phyloP scores from a whole-genome alignment of 2,329 filamentous ascomycete species.

The Ophiocordyceps camponoti-floridani region DNA sequence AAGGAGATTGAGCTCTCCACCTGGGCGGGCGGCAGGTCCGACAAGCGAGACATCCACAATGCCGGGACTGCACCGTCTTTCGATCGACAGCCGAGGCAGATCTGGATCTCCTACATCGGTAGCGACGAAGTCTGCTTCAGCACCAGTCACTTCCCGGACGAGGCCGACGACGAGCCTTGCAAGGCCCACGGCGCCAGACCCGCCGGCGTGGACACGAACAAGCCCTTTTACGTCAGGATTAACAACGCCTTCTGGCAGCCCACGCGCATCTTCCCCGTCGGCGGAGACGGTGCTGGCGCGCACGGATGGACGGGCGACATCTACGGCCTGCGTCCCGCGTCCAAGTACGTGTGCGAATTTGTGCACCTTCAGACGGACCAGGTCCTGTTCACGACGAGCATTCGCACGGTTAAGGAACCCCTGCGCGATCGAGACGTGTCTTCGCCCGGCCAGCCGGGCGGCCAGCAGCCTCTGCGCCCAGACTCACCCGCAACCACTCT shows the following conservation, averaged over 20 bases:
- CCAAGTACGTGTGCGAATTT: slow-evolving; percentile 66
- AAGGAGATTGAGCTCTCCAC: slow-evolving; percentile 79
- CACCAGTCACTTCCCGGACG: slow-evolving; percentile 44
- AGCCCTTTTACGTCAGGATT: slow-evolving; percentile 63
- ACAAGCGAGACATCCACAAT: slow-evolving; percentile 63
- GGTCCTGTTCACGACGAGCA: slow-evolving; percentile 53
- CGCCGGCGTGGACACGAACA: slow-evolving; percentile 44
- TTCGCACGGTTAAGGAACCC: slow-evolving; percentile 41
- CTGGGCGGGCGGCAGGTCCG: slow-evolving; percentile 54
- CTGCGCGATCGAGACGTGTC: slow-evolving; percentile 14
- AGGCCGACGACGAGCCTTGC: slow-evolving; percentile 15
- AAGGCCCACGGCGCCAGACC: slow-evolving; percentile 14
- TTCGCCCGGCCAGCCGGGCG: slow-evolving; percentile 16
- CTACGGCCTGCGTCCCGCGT: slow-evolving; percentile 50
- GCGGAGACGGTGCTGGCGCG: background rate
- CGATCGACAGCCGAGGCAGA: slow-evolving; percentile 49
- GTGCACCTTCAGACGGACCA: slow-evolving; percentile 47
- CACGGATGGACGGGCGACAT: slow-evolving; percentile 53
- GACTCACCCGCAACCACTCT: slow-evolving; percentile 64
- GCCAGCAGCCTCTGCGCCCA: slow-evolving; percentile 46
- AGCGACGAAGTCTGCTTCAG: slow-evolving; percentile 63
- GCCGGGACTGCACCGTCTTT: slow-evolving; percentile 54
- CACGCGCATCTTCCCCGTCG: slow-evolving; percentile 44
- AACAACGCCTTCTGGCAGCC: slow-evolving; percentile 70
- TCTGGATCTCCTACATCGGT: slow-evolving; percentile 69